phyloP scores from a whole-genome alignment of 352 stramenopile genomes.

The Globisporangium perplexum region DNA sequence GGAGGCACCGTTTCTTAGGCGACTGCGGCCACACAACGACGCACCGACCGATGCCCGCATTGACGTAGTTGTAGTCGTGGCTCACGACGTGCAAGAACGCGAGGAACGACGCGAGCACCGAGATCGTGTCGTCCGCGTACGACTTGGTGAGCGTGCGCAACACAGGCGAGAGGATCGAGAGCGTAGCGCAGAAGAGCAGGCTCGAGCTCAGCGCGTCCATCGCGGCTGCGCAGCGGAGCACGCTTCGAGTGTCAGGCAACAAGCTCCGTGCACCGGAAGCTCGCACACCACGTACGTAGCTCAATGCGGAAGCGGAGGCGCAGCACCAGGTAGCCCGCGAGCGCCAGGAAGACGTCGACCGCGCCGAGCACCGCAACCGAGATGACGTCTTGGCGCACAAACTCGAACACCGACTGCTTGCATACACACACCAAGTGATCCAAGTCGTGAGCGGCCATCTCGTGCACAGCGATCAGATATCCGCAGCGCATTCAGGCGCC shows the following conservation, averaged over 20 bases:
- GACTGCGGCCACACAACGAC: background rate
- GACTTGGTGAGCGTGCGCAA: conserved; percentile 88
- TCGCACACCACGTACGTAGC: conserved; percentile 22
- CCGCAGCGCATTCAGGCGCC: conserved; percentile 6
- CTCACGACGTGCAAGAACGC: conserved; percentile 84
- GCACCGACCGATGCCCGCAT: conserved; percentile 69
- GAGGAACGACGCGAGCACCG: conserved; percentile 71
- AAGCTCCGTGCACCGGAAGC: background rate
- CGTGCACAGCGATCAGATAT: no score
- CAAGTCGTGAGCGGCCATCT: no score
- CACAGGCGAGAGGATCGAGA: conserved; percentile 86
- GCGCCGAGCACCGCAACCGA: conserved; percentile 46
- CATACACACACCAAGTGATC: background rate
- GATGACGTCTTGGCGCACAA: conserved; percentile 47
- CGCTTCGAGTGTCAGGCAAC: background rate
- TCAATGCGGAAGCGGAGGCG: conserved; percentile 29
- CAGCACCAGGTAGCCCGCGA: conserved; percentile 53
- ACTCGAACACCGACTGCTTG: conserved; percentile 63
- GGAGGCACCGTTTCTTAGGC: background rate
- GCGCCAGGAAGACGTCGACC: conserved; percentile 52
- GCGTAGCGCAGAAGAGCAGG: conserved; percentile 74
- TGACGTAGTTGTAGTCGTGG: conserved; percentile 89
- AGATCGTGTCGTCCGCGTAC: conserved; percentile 91
- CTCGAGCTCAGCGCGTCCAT: conserved; percentile 57
- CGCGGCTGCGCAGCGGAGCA: conserved; percentile 23